Percentiles rank a stretch among this genome's conserved stretches.
phyloP scores from a whole-genome alignment of 1,284 basidiomycete species.

The Marasmius oreades region DNA sequence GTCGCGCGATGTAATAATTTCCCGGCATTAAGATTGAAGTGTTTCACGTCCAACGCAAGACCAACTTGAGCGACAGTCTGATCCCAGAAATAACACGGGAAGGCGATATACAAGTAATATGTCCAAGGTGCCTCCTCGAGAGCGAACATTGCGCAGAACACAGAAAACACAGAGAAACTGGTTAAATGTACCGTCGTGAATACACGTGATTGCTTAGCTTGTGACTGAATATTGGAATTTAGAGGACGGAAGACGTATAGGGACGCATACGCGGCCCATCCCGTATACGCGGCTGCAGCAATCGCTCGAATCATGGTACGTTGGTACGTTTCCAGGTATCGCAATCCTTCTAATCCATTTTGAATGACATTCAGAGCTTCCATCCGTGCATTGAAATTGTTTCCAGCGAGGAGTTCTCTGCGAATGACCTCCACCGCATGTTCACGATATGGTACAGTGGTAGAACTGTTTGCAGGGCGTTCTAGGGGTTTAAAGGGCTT shows the following conservation, averaged over 20 bases:
- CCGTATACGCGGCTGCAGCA: conserved; percentile 71
- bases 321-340: conserved; percentile 87
- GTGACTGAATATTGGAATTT: conserved; percentile 13
- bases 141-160: conserved; percentile 52
- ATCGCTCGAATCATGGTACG: conserved; percentile 69
- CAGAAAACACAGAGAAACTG: conserved; percentile 27
- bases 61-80: conserved; percentile 35
- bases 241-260: conserved; percentile 47
- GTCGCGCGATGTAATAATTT: conserved; percentile 22
- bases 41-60: conserved; percentile 5
- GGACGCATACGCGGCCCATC: conserved; percentile 72
- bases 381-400: conserved; percentile 50
- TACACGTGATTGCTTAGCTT: not conserved
- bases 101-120: conserved; percentile 76
- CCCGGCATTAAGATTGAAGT: conserved; percentile 13
- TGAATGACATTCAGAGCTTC: conserved; percentile 55
- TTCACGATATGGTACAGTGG: conserved; percentile 19
- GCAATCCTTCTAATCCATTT: conserved; percentile 60
- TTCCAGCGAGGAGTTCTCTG: conserved; percentile 36
- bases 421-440: conserved; percentile 39
- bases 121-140: conserved; percentile 67
- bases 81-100: conserved; percentile 78
- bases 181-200: not conserved
- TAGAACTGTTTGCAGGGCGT: conserved; percentile 16
- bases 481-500: conserved; percentile 51